These are phyloP conservation scores for Saccharomycodes ludwigii DNA, from an alignment of 805 yeast species.

Conservation along the genomic window DNA sequence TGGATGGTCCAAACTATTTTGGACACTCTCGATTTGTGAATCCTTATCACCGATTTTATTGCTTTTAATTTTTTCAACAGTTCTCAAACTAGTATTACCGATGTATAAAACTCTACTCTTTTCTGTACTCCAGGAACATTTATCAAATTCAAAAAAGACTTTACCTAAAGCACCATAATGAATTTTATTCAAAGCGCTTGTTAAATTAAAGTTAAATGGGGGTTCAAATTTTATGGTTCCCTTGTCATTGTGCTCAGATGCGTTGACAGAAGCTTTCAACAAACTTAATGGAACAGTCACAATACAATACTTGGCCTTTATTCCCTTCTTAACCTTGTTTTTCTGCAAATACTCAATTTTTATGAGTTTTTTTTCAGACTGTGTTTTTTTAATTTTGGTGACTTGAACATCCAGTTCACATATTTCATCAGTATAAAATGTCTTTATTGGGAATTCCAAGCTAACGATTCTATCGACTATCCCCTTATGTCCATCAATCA, in stretches of 20 bases:
- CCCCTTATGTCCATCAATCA: slow-evolving; percentile 2
- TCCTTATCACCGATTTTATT: slow-evolving; percentile 10
- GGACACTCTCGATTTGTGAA: background rate
- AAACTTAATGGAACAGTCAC: slow-evolving; percentile 66
- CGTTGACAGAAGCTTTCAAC: slow-evolving; percentile 27
- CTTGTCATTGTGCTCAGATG: slow-evolving; percentile 8
- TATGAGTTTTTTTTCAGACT: slow-evolving; percentile 1
- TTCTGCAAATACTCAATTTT: slow-evolving; percentile 1
- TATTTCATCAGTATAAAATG: slow-evolving; percentile 30
- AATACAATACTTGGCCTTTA: slow-evolving; percentile 38
- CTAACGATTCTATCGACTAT: slow-evolving; percentile 3
- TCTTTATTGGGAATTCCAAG: no score
- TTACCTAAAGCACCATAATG: slow-evolving; percentile 56
- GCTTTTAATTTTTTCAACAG: no score
- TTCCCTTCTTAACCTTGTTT: slow-evolving; percentile 12
- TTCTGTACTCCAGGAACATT: slow-evolving; percentile 37
- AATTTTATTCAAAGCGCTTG: slow-evolving; percentile 30
- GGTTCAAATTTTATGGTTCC: slow-evolving; percentile 44
- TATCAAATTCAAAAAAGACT: slow-evolving; percentile 46
- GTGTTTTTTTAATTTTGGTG: slow-evolving; percentile 23
- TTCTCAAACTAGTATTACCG: no score
- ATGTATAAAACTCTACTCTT: slow-evolving; percentile 4
- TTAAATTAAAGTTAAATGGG: slow-evolving; percentile 30
- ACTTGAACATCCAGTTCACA: slow-evolving; percentile 25
- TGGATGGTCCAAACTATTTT: slow-evolving; percentile 25